Evolutionary conservation across 805 yeast genomes (phyloP), one percentile per base, ranked within the genome.

Genomic region (Scheffersomyces amazonensis): DNA sequence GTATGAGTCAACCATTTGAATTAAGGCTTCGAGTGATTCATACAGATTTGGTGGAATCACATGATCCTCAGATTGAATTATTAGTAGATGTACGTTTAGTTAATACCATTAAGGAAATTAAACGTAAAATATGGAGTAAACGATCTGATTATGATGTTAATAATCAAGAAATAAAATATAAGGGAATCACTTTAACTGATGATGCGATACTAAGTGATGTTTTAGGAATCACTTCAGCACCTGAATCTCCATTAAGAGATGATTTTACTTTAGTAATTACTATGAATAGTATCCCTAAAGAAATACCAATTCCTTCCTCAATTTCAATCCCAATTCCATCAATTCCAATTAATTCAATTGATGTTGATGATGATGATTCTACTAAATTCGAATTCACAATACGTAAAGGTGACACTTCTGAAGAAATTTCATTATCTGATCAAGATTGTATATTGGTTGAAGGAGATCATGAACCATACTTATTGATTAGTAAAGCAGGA

Each of bases 401-500:
- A 16, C 42, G 39, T 9, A 36, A 43, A 13, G 60, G 51, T 10
- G 40, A 36, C 4, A 37, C 35, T 9, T 36, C 31, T 4, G 33
- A 40, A 19, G 34, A 19, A 4, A 60, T 56, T 2, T 39, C 40
- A 2, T 53, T 71, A 36, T 58, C 58, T 32, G 52, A 69, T 0
- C 67, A 70, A 17, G 74, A 72, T 33, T 69, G 75, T 45, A 68
- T 71, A 10, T 42, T 71, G 5, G 76, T 70, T 19, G 58, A 62
- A 27, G 46, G 53, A 10, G 50, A 45, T 11, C 55, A 56, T 27
- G 54, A 50, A 11, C 73, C 75, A 4, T 72, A 71, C 36, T 28
- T 71, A 2, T 48, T 71, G 30, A 30, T 72, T 3, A 69, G 58
- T 38, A 58, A 61, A n/a, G 42, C 66, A 2, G 78, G 67, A 0